Conservation (phyloP, 192 early-diverging fungal genomes). For the Geranomyces michiganensis region DNA sequence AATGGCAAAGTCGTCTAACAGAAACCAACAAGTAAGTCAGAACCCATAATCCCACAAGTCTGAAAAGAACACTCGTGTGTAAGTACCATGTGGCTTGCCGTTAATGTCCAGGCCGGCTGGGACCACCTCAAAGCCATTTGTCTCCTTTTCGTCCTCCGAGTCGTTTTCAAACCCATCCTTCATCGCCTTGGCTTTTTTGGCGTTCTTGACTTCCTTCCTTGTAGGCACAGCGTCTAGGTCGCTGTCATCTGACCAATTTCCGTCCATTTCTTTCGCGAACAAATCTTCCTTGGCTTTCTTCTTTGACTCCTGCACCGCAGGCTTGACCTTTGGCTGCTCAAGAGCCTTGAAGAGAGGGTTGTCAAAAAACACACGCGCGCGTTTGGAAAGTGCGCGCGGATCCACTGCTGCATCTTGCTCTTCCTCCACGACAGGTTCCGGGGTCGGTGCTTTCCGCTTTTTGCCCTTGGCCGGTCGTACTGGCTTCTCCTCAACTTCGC, state of each 20-base stretch:
- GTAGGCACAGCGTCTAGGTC: conserved; percentile 33
- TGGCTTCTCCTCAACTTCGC: conserved; percentile 39
- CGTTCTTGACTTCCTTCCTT: conserved; percentile 21
- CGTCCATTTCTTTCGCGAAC: conserved; percentile 44
- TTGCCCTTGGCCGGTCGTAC: background rate
- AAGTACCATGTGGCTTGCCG: conserved; percentile 23
- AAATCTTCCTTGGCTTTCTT: conserved; percentile 24
- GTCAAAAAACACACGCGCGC: conserved; percentile 93
- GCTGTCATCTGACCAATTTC: conserved; percentile 39
- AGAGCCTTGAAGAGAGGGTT: conserved; percentile 85
- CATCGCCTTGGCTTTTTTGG: background rate
- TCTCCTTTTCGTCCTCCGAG: conserved; percentile 61
- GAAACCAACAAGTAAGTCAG: background rate
- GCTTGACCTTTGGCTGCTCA: background rate
- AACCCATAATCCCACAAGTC: background rate
- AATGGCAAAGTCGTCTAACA: conserved; percentile 61
- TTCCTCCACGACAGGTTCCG: conserved; percentile 34
- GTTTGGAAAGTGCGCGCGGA: conserved; percentile 65
- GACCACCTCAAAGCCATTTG: conserved; percentile 57
- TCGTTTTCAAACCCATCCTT: conserved; percentile 11
- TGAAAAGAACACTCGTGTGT: background rate
- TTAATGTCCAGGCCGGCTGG: conserved; percentile 21
- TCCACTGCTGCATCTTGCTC: conserved; percentile 46
- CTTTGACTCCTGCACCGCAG: background rate
- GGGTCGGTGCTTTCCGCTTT: conserved; percentile 39